Conservation (phyloP, 1,139 yeast species). For the Lodderomyces orthopsilosis region DNA sequence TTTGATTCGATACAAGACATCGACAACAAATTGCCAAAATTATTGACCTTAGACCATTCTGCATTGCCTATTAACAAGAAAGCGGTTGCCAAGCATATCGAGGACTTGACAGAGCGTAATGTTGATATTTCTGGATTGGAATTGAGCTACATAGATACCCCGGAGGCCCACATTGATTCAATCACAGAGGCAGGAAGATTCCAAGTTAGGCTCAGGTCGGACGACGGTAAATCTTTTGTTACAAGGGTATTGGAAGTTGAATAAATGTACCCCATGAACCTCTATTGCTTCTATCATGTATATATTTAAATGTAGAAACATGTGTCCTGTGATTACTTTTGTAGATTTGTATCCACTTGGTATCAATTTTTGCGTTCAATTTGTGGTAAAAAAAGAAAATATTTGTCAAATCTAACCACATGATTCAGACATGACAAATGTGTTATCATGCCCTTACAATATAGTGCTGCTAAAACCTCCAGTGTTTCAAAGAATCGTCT, state of each 20-base stretch:
- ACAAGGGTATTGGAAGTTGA: slow-evolving; percentile 11
- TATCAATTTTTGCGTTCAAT: neutral
- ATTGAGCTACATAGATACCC: slow-evolving; percentile 14
- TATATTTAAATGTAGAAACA: neutral
- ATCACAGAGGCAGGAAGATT: slow-evolving; percentile 31
- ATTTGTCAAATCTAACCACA: too few species aligned
- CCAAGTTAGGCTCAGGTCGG: slow-evolving; percentile 25
- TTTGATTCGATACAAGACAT: slow-evolving; percentile 27
- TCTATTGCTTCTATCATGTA: neutral
- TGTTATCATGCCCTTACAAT: slow-evolving; percentile 19
- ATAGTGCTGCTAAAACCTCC: slow-evolving; percentile 45
- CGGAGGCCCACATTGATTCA: slow-evolving; percentile 15
- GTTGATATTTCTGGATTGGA: slow-evolving; percentile 25
- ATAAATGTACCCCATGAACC: slow-evolving; percentile 3
- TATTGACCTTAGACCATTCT: slow-evolving; percentile 19
- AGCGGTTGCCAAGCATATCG: slow-evolving; percentile 23
- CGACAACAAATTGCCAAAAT: slow-evolving; percentile 30
- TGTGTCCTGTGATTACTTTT: neutral
- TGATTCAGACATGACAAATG: too few species aligned
- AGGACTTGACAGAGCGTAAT: slow-evolving; percentile 2
- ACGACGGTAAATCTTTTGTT: slow-evolving; percentile 19
- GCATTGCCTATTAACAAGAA: slow-evolving; percentile 30
- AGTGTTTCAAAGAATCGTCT: slow-evolving; percentile 20
- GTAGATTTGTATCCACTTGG: neutral
- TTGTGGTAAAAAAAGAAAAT: slow-evolving; percentile 1